Base-by-base conservation (phyloP, 2,329 filamentous ascomycete genomes). In the Erysiphe neolycopersici region DNA sequence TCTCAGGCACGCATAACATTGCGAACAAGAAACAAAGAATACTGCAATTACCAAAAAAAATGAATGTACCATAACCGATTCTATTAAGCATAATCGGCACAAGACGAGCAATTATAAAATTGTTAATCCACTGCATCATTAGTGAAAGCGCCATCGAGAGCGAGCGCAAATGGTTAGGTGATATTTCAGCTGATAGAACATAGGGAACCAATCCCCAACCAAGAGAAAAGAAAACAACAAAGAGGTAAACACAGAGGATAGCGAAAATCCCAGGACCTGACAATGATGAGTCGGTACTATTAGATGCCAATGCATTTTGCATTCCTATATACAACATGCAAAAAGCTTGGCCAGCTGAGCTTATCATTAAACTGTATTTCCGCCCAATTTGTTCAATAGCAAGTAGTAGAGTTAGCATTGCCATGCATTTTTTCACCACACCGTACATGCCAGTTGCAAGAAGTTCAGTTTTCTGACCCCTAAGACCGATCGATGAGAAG, bases 401-500 rank as follows among this genome's bases (percentile, higher is more conserved):
- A 50, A 79, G 74, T 49, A 76, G 54, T 22, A 82, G 63, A 62
- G 81, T 82, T 43, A 64, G 54, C 5, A 67, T 64, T 53, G 73
- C 79, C 35, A 71, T 68, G 10, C 64, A 59, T 59, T 76, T 73
- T 58, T 82, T 82, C 45, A 79, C 69, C 44, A 81, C 66, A 22
- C 77, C 77, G 54, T 81, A 82, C 49, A 82, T 68, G 36, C 78
- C 77, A 0, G 77, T 81, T 4, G 78, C 76, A 55, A 82, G 79
- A 19, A 82, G 68, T 16, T 68, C 70, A 36, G 68, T 64, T 35
- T 66, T 57, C 5, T 66, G 72, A 12, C 63, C 63, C 19, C 55
- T 57, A 50, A 82, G 64, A 16, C 77, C 77, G 2, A 81, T 63
- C 50, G 71, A 66, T 38, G 61, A 60, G 61, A 82, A 82, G 51